Evolutionary conservation across 164 flowering plant species (phyloP), one percentile per base, ranked within the genome.

Genomic region (Chimonanthus salicifolius): DNA sequence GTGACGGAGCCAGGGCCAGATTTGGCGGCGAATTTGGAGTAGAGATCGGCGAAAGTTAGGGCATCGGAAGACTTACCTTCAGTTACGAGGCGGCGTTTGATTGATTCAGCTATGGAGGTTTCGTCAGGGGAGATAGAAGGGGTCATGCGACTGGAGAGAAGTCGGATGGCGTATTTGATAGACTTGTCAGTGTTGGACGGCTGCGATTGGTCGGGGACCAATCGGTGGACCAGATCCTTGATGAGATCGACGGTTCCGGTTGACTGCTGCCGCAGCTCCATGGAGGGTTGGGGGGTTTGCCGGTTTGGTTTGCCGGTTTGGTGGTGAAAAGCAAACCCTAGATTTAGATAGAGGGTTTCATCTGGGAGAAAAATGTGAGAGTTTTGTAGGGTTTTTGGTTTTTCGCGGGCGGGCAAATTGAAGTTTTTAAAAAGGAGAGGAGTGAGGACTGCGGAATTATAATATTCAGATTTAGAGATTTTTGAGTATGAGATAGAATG

Each of bases 1-100:
- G 84, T 75, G 4, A 92, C 80, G 75, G 92, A 78, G 0, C 97
- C 98, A 2, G 89, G 83, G 3, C 97, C 97, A 3, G 83, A 79
- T 77, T 86, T 89, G 18, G 90, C 69, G 2, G 90, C 82, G 77
- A 96, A 92, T 54, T 91, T 90, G 58, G 88, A 58, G 78, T 83
- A 92, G 3, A 96, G 87, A 78, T 96, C 98, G n/a, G 97, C 86
- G 64, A 96, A 94, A 65, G 89, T 80, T 60, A 94, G 88, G 74
- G 98, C 98, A 50, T 89, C 85, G 20, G 96, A 91, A 65, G 98
- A 90, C 74, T 86, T 89, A 81, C 98, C 98, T 74, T 88, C 86
- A 62, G 88, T 83, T 72, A 89, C 98, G 70, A 94, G 91, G 2
- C 81, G 88, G 21, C 97, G 91, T 85, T 91, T 96, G 86, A 94